Base-by-base conservation (phyloP, 768 basidiomycete species). In the Termitomyces sp. region DNA sequence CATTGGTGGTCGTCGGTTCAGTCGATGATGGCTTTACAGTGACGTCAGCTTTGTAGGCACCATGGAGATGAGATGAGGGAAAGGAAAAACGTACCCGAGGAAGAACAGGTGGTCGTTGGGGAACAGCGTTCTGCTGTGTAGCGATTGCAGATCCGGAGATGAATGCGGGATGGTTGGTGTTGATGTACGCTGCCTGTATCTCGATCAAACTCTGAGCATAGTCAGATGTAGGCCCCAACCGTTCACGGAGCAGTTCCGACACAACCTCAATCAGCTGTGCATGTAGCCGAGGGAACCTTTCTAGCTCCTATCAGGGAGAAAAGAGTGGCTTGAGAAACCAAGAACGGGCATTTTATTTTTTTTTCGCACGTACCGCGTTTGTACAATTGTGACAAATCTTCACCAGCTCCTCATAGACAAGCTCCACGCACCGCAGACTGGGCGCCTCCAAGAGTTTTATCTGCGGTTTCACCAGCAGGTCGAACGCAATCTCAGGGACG, bases 331-430 rank as follows among this genome's bases (percentile, higher is more conserved):
- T 57, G 22, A 53, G 33, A 5, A 34, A 45, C 27, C 24, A 12
- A 46, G 36, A 9, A 57, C 30, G 46, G 26, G 39, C 14, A 34
- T 24, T 18, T 37, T n/a, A 26, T 74, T 85, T 69, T 68, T 39
- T 27, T 37, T 16, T n/a, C n/a, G n/a, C n/a, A 54, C 58, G 1
- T 40, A 95, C 95, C 51, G 82, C 71, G 70, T 91, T 91, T 4
- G 96, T 97, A 74, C 96, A 98, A 68, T 96, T 98, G 70, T 99
- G 97, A 72, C 97, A 98, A 46, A 99, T 95, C 79, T 98, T 98
- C 63, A 99, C 98, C 54, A 99, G 77, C 72, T 99, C 97, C 72
- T 99, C 97, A 70, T 99, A 99, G 8, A 99, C 97, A 65, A 99
- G 75, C 71, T 98, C 97, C 20, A 98, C 97, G 65, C 97, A 99